These are phyloP conservation scores for Silene latifolia DNA, from an alignment of 148 eudicot species.

Conservation along the genomic window DNA sequence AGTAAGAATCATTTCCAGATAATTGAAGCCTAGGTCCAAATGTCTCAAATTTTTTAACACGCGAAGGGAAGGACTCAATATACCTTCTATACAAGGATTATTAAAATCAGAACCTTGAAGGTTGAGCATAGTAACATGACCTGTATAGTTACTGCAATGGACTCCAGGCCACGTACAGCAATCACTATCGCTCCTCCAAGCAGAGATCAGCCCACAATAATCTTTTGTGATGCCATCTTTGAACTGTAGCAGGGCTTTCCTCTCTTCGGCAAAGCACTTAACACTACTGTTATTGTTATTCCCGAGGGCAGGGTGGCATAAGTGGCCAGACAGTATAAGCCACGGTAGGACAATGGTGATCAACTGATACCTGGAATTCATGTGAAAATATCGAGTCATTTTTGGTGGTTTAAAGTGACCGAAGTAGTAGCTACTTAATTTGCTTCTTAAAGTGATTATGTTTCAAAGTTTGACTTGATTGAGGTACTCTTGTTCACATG, in stretches of 20 bases:
- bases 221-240: slow-evolving; percentile 7
- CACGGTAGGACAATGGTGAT: neutral
- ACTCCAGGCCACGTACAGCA: slow-evolving; percentile 20
- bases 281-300: neutral
- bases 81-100: slow-evolving; percentile 8
- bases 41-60: slow-evolving; percentile 15
- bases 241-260: slow-evolving; percentile 13
- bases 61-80: slow-evolving; percentile 11
- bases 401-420: neutral
- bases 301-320: neutral
- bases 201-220: neutral
- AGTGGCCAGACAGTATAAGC: neutral
- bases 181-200: slow-evolving; percentile 10
- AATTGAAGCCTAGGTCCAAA: slow-evolving; percentile 3
- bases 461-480: no score
- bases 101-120: neutral
- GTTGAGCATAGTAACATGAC: slow-evolving; percentile 3
- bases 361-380: no score
- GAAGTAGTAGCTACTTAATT: no score
- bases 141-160: neutral
- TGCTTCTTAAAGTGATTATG: no score
- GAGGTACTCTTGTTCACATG: no score
- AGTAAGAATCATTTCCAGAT: no score
- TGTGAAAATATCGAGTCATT: neutral
- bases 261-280: neutral